Evolutionary conservation across 1,284 basidiomycete genomes (phyloP).

Genomic region (Trichosporon sp.): DNA sequence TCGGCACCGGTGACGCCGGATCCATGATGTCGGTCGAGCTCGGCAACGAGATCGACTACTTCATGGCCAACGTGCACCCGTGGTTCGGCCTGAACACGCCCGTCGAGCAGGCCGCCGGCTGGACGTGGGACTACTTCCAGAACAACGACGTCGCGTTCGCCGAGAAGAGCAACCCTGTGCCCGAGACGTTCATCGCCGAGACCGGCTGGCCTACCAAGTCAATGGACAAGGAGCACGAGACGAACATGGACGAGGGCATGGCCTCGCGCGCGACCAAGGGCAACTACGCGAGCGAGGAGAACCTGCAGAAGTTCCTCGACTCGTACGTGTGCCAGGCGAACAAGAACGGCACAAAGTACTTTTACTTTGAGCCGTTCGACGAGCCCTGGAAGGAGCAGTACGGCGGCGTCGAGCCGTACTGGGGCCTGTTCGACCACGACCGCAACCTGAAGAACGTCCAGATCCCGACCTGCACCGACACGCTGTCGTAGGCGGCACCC

Average conservation of each 20-base stretch:
- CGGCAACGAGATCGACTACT: slow-evolving; percentile 65
- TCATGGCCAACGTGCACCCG: slow-evolving; percentile 66
- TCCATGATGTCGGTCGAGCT: slow-evolving; percentile 72
- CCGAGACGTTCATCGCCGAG: slow-evolving; percentile 79
- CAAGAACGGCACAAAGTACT: slow-evolving; percentile 71
- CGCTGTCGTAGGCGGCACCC: not conserved
- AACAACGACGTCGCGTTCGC: slow-evolving; percentile 56
- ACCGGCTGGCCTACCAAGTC: slow-evolving; percentile 76
- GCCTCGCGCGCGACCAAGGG: not conserved
- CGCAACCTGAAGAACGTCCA: slow-evolving; percentile 51
- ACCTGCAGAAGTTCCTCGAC: slow-evolving; percentile 60
- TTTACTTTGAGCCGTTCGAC: slow-evolving; percentile 66
- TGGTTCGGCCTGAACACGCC: slow-evolving; percentile 60
- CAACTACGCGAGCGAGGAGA: slow-evolving; percentile 16
- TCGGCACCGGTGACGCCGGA: slow-evolving; percentile 90
- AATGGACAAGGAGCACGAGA: slow-evolving; percentile 24
- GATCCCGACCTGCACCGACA: slow-evolving; percentile 50
- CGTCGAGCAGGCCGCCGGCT: slow-evolving; percentile 63
- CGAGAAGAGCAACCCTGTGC: slow-evolving; percentile 57
- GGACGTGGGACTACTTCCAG: slow-evolving; percentile 61
- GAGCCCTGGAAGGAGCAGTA: slow-evolving; percentile 70
- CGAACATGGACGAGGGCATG: slow-evolving; percentile 4
- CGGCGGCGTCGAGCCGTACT: slow-evolving; percentile 78
- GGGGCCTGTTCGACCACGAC: slow-evolving; percentile 62
- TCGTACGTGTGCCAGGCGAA: slow-evolving; percentile 86